A percentile compares a stretch with the other conserved stretches of the same genome.
These are phyloP conservation scores for Fimicolochytrium jonesii DNA, from an alignment of 192 early-diverging fungal genomes.

Conservation along the genomic window DNA sequence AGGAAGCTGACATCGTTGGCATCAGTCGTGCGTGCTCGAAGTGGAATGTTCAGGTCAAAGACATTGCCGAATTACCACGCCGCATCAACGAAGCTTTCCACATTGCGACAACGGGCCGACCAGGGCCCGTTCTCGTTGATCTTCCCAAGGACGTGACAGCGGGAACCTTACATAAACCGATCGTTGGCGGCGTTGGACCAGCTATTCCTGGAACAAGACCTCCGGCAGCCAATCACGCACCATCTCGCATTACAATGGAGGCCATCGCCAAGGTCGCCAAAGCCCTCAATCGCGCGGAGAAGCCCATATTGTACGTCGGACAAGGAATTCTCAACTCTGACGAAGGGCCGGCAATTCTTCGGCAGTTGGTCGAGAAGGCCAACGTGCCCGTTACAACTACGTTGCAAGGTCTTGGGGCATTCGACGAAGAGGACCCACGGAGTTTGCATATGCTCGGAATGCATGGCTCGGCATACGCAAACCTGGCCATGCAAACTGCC, in stretches of 20 bases:
- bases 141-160: slow-evolving; percentile 98
- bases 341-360: slow-evolving; percentile 76
- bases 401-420: slow-evolving; percentile 85
- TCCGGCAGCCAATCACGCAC: slow-evolving; percentile 37
- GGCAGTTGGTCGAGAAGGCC: slow-evolving; percentile 77
- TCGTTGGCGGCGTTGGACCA: slow-evolving; percentile 53
- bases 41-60: slow-evolving; percentile 99
- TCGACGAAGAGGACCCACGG: slow-evolving; percentile 85
- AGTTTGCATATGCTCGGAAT: slow-evolving; percentile 98
- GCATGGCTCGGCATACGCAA: slow-evolving; percentile 97
- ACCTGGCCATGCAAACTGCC: slow-evolving; percentile 95
- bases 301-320: slow-evolving; percentile 94
- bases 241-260: slow-evolving; percentile 47
- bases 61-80: slow-evolving; percentile 90
- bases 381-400: slow-evolving; percentile 99
- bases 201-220: slow-evolving; percentile 66
- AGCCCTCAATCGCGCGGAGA: slow-evolving; percentile 81
- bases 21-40: slow-evolving; percentile 96
- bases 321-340: slow-evolving; percentile 81
- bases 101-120: slow-evolving; percentile 91
- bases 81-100: slow-evolving; percentile 98
- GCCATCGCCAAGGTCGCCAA: slow-evolving; percentile 71
- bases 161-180: slow-evolving; percentile 76
- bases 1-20: slow-evolving; percentile 96
- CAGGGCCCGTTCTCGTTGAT: slow-evolving; percentile 96